Conservation (phyloP, 2,329 filamentous ascomycete species). For the Microcyclospora pomicola region DNA sequence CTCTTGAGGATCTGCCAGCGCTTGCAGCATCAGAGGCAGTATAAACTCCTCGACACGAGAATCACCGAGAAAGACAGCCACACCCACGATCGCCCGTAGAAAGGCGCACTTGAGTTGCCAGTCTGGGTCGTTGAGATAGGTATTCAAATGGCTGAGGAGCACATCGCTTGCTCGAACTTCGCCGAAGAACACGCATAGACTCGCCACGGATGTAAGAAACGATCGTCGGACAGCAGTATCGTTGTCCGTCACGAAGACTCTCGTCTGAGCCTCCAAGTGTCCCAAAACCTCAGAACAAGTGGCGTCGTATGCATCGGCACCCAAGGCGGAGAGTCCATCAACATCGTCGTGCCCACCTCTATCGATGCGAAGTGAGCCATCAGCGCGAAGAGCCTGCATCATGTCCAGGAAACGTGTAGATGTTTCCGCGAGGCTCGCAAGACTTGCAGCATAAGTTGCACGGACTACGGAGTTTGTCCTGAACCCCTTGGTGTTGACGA, state of each 20-base stretch:
- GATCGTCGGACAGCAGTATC: slow-evolving; percentile 78
- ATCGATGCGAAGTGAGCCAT: slow-evolving; percentile 66
- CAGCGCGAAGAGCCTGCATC: slow-evolving; percentile 73
- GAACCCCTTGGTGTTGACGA: slow-evolving; percentile 39
- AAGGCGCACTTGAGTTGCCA: slow-evolving; percentile 96
- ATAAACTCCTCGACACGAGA: slow-evolving; percentile 90
- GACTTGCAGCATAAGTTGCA: slow-evolving; percentile 82
- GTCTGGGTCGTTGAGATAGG: slow-evolving; percentile 88
- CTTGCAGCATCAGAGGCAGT: slow-evolving; percentile 87
- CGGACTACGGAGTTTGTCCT: slow-evolving; percentile 51
- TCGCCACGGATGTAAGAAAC: slow-evolving; percentile 81
- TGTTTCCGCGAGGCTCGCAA: slow-evolving; percentile 76
- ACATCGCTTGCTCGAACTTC: slow-evolving; percentile 88
- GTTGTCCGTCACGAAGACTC: slow-evolving; percentile 72
- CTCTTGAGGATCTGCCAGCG: slow-evolving; percentile 82
- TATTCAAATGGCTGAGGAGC: slow-evolving; percentile 90
- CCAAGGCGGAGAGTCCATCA: slow-evolving; percentile 40
- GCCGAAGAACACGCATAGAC: slow-evolving; percentile 88
- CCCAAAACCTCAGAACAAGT: slow-evolving; percentile 71
- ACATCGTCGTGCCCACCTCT: slow-evolving; percentile 66
- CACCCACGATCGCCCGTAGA: slow-evolving; percentile 87
- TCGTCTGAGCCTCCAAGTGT: slow-evolving; percentile 77
- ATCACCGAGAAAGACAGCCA: slow-evolving; percentile 79
- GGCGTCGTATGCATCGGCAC: slow-evolving; percentile 75
- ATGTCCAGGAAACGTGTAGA: slow-evolving; percentile 78